Base-by-base conservation (phyloP, 2,329 filamentous ascomycete genomes). In the Ophiostoma sp. region DNA sequence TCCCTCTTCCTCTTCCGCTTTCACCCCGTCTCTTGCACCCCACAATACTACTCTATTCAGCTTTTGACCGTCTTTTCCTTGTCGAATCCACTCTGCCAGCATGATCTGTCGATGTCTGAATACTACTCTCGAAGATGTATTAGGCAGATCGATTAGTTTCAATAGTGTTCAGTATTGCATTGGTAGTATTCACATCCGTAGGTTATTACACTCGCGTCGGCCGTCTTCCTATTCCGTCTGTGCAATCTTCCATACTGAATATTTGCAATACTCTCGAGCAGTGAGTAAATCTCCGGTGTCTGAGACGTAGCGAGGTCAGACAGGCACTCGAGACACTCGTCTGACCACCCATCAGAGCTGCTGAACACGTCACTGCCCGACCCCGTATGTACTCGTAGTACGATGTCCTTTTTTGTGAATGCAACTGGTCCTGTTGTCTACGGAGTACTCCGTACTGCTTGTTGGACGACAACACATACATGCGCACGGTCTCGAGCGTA, bases 231-330 rank as follows among this genome's bases (percentile, higher is more conserved):
- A 2, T 60, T 60, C 38, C 11, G 55, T 60, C 55, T 7, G 6
- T 47, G 45, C 27, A 60, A 55, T 55, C n/a, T 12, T 55, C 27
- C 3, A 12, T 38, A 36, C 1, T 58, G 27, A 36, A 27, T 58
- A 38, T 49, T 14, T 49, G 9, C n/a, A 55, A 18, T 55, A 27
- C n/a, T 4, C 42, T 11, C 8, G 49, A 55, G 55, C 14, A 58
- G 27, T 27, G 27, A 38, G 55, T 60, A 60, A 60, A 60, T 60
- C 11, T 60, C 55, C 55, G 52, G 55, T 60, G 55, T 60, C 55
- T 60, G 55, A 60, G 55, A 60, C 55, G 55, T 60, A 60, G 55
- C 55, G 55, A 60, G 11, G 55, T 38, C 55, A 60, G 55, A 60
- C 55, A 60, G 27, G 11, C 5, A 52, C 11, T 44, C 42, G 42